Evolutionary conservation across 1,284 basidiomycete species (phyloP), one percentile per base, ranked within the genome.

Genomic region (Wolfiporia cocos): DNA sequence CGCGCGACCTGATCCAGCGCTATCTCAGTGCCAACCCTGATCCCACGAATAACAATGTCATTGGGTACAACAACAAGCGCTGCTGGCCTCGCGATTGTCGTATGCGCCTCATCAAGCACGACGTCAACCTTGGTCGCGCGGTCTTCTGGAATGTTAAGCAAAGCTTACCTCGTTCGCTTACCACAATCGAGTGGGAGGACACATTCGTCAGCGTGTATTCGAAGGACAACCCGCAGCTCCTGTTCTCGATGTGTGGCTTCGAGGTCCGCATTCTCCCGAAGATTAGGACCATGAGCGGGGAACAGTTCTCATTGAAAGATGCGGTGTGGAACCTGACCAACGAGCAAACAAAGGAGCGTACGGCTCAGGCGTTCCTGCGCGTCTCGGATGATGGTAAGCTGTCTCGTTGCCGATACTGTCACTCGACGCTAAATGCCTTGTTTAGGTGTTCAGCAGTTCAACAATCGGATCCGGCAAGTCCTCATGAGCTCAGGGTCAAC

Each of bases 81-180:
- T 99, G 96, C 71, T 98, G 96, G 96, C 96, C 96, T 19, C 78
- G 94, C 49, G 96, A 99, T 63, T 98, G 94, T 62, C 86, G 96
- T 46, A 99, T 99, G 96, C 78, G 96, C 26, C 77, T 99, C 44
- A 96, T 97, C 74, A 99, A 99, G 70, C 95, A 99, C 66, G 96
- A 99, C 59, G 96, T 99, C 66, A 99, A 99, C 64, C 74, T 99
- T 24, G 95, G 95, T 23, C 81, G 96, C 51, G 96, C 96, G 5
- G 95, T 98, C 10, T 98, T 97, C 68, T 99, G 95, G 96, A 98
- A 98, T 55, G 92, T 99, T 63, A 98, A 98, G 72, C 95, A 98
- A 66, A 92, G 91, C 54, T 66, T 99, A 33, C 96, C 96, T 1
- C 76, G 95, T 45, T 97, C 94, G 22, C 70, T 99, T 49, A 99